These are phyloP conservation scores for Phialophora macrospora DNA, from an alignment of 2,329 filamentous ascomycete species.

Conservation along the genomic window DNA sequence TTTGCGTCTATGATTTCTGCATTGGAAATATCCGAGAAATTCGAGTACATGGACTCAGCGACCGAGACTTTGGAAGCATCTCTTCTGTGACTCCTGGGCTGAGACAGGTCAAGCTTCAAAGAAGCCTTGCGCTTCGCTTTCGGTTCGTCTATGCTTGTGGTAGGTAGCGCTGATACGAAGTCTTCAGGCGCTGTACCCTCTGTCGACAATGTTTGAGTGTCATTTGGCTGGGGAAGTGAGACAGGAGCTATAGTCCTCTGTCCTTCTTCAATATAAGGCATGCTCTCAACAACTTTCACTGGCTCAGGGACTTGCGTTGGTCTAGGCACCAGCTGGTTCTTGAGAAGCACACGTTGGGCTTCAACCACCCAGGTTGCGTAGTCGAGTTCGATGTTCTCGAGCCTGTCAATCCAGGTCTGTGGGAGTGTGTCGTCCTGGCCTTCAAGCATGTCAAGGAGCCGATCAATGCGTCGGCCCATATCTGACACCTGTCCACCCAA, in stretches of 20 bases:
- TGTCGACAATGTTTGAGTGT: not conserved
- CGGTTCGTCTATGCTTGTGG: slow-evolving; percentile 1
- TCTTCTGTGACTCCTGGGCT: slow-evolving; percentile 34
- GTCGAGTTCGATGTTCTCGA: slow-evolving; percentile 77
- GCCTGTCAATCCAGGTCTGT: slow-evolving; percentile 81
- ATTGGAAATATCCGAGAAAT: slow-evolving; percentile 39
- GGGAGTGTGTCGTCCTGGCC: slow-evolving; percentile 83
- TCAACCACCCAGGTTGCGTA: slow-evolving; percentile 81
- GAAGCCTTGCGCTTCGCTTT: slow-evolving; percentile 31
- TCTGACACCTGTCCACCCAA: slow-evolving; percentile 72
- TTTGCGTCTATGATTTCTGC: slow-evolving; percentile 40
- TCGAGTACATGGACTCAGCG: slow-evolving; percentile 37
- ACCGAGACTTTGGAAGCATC: slow-evolving; percentile 39
- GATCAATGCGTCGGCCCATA: slow-evolving; percentile 76
- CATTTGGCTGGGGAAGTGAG: slow-evolving; percentile 31
- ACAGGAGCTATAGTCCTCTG: slow-evolving; percentile 30
- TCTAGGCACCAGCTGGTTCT: slow-evolving; percentile 59
- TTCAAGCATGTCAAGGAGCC: slow-evolving; percentile 84
- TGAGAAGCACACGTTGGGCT: slow-evolving; percentile 74
- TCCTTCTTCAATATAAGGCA: slow-evolving; percentile 20
- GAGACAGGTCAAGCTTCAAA: slow-evolving; percentile 29
- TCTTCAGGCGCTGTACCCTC: not conserved
- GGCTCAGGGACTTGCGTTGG: slow-evolving; percentile 20
- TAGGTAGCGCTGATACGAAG: slow-evolving; percentile 5
- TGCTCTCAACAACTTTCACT: slow-evolving; percentile 29